Percentiles rank a stretch among this genome's conserved stretches.
These are phyloP conservation scores for Trichoderma gracile DNA, from an alignment of 2,329 filamentous ascomycete species.

Conservation along the genomic window DNA sequence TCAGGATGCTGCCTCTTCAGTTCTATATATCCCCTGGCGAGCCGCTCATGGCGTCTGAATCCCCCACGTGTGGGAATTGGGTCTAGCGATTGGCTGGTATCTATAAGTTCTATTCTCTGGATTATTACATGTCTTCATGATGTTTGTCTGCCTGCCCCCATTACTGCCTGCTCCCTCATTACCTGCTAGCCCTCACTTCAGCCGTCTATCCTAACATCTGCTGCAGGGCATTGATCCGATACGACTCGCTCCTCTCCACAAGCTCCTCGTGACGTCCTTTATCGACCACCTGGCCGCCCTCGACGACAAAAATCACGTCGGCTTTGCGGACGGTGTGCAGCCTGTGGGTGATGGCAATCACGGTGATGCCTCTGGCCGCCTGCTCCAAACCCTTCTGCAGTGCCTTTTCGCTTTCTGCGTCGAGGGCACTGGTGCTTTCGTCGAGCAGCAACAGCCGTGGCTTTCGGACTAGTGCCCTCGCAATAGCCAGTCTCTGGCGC, in stretches of 20 bases:
- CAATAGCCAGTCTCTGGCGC: conserved; percentile 75
- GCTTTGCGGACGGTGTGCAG: conserved; percentile 58
- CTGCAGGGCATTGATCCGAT: conserved; percentile 53
- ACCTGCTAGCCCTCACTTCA: conserved; percentile 6
- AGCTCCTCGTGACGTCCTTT: conserved; percentile 56
- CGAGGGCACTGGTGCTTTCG: conserved; percentile 77
- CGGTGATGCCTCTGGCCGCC: conserved; percentile 54
- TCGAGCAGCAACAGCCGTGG: conserved; percentile 76
- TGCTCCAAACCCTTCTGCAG: conserved; percentile 67
- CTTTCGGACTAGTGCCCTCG: conserved; percentile 69
- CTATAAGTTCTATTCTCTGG: neutral
- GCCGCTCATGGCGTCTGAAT: neutral
- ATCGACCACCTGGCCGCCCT: conserved; percentile 54
- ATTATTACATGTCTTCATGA: neutral
- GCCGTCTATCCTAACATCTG: conserved; percentile 45
- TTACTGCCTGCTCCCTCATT: neutral
- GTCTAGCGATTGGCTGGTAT: conserved; percentile 20
- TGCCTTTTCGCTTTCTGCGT: conserved; percentile 66
- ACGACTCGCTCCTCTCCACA: conserved; percentile 53
- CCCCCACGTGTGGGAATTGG: conserved; percentile 22
- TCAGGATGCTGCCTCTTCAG: neutral
- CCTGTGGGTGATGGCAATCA: conserved; percentile 60
- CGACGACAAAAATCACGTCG: conserved; percentile 59
- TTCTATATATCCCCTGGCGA: conserved; percentile 9
- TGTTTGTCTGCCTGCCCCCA: neutral